These are phyloP conservation scores for Eutrema yunnanense DNA, from an alignment of 345 rosid genomes.

Conservation along the genomic window DNA sequence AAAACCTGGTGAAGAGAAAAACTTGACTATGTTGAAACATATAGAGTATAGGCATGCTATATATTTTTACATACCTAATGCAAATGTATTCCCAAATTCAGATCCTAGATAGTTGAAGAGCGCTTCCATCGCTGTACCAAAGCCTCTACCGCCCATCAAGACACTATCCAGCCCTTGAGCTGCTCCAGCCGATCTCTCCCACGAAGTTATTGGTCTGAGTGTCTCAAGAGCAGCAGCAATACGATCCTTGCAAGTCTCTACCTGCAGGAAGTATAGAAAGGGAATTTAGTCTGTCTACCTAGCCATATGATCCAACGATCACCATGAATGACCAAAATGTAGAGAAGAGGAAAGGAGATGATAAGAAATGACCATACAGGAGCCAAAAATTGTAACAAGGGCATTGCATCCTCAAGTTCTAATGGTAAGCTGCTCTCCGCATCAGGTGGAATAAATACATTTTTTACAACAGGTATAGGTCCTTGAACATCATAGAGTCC, in stretches of 20 bases:
- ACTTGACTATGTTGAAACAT: background rate
- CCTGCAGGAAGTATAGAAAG: constrained; percentile 37
- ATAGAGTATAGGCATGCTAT: constrained; percentile 2
- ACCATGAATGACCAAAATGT: background rate
- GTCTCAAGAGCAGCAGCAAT: constrained; percentile 92
- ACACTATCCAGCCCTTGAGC: constrained; percentile 81
- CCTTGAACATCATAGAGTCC: constrained; percentile 98
- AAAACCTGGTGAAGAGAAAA: background rate
- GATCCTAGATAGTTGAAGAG: constrained; percentile 91
- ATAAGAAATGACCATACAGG: constrained; percentile 45
- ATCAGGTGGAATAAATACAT: constrained; percentile 77
- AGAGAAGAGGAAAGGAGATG: background rate
- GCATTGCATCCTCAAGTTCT: constrained; percentile 94
- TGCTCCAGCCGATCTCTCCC: constrained; percentile 88
- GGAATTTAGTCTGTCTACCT: background rate
- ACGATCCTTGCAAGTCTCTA: constrained; percentile 87
- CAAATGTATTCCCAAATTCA: constrained; percentile 92
- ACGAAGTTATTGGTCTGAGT: constrained; percentile 87
- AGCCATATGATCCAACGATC: background rate
- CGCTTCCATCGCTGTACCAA: constrained; percentile 96
- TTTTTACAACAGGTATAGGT: constrained; percentile 81
- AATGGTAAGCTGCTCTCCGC: constrained; percentile 53
- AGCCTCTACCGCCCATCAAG: constrained; percentile 94
- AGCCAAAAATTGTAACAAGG: constrained; percentile 82
- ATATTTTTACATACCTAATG: constrained; percentile 58